A percentile compares a stretch with the other conserved stretches of the same genome.
phyloP scores from a whole-genome alignment of 73 alveolate genomes.

The Uronychia setigera region DNA sequence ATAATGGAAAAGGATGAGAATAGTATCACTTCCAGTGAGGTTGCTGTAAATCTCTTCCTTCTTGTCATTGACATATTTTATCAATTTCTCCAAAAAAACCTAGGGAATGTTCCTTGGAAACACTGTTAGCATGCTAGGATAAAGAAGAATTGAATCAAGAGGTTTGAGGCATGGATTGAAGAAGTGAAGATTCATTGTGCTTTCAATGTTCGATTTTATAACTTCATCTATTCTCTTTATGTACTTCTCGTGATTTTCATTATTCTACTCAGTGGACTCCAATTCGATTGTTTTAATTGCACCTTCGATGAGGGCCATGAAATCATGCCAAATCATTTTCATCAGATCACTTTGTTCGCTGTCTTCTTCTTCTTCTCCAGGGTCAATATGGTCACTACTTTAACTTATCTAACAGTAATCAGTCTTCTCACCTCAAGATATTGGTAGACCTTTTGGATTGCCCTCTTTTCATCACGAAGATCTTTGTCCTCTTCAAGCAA shows the following conservation, averaged over 20 bases:
- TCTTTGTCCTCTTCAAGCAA: not conserved
- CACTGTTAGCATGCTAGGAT: not conserved
- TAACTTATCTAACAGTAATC: not conserved
- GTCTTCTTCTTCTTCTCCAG: not conserved
- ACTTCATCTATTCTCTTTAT: constrained; percentile 13
- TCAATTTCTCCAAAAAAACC: constrained; percentile 22
- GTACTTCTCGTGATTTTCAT: not conserved
- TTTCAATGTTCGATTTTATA: constrained; percentile 18
- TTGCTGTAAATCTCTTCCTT: constrained; percentile 20
- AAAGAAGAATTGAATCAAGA: not conserved
- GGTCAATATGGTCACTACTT: too few species aligned
- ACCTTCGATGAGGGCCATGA: not conserved
- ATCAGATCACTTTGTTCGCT: not conserved
- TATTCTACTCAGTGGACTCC: not conserved
- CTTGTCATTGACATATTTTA: constrained; percentile 7
- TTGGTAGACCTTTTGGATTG: not conserved
- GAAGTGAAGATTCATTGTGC: constrained; percentile 50
- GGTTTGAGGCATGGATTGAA: constrained; percentile 50
- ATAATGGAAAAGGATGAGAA: constrained; percentile 32
- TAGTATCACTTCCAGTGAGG: not conserved
- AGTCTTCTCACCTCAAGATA: not conserved
- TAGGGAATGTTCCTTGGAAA: constrained; percentile 11
- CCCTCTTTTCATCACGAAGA: not conserved
- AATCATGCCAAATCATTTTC: not conserved
- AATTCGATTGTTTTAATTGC: not conserved